Base-by-base conservation (phyloP, 768 basidiomycete species). In the Suillus ampliporus region DNA sequence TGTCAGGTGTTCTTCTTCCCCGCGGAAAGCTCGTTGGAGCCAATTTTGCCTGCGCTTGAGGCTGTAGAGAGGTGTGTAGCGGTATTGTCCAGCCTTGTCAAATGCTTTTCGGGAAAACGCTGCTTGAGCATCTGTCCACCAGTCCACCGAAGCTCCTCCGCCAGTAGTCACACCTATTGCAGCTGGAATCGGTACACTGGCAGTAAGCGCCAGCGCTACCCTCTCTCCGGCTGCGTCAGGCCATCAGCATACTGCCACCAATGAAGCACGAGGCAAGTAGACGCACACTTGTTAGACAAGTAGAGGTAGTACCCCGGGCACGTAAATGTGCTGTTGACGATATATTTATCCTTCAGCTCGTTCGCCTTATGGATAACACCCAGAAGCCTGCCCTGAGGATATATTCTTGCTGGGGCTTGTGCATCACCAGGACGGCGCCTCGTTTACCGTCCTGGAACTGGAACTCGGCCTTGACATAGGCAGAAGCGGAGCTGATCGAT, bases 271-370 rank as follows among this genome's bases (percentile, higher is more conserved):
- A 50, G 15, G 26, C 2, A 50, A 50, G 6, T 31, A 31, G 26
- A 28, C 48, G 48, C 48, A 50, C 48, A 50, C 44, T 68, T 76
- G 57, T 73, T 64, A 21, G 73, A 74, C 35, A 76, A 67, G n/a
- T 74, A 79, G 69, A 77, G 69, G 53, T 69, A 72, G n/a, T 66
- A 71, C 1, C 78, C 77, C 7, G 76, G 77, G 52, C 76, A 79
- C 5, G 63, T 13, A 54, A 78, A 63, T 0, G 67, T 40, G 60
- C 64, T 69, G 0, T 74, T 79, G 58, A 79, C 76, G 57, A 79
- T 65, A 51, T 56, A 69, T 61, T 71, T 79, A 69, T 71, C 65
- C 21, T 53, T 65, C n/a, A 79, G 68, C 9, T 17, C 46, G 1
- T 69, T 72, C 1, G 75, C 61, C 7, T 59, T 54, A 26, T 71